Conservation (phyloP, 441 rosid species). For the Populus hybrid region DNA sequence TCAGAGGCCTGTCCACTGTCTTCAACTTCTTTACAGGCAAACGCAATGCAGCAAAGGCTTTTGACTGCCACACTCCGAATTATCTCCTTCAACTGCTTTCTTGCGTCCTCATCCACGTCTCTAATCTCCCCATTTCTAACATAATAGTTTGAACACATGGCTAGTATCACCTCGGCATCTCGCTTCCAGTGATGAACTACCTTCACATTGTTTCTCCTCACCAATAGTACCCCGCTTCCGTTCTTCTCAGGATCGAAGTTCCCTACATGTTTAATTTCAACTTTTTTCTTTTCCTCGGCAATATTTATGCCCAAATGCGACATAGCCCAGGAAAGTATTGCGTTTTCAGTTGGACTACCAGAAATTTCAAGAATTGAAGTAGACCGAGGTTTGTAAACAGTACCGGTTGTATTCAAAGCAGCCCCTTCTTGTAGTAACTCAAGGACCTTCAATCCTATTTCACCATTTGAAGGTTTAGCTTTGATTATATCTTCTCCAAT, state of each 20-base stretch:
- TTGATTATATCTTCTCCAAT: slow-evolving; percentile 23
- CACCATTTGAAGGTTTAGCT: not conserved
- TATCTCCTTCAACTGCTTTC: slow-evolving; percentile 7
- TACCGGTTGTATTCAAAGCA: no score
- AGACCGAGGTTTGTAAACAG: not conserved
- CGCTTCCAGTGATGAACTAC: slow-evolving; percentile 46
- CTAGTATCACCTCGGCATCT: slow-evolving; percentile 49
- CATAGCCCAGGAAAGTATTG: slow-evolving; percentile 45
- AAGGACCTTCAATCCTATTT: slow-evolving; percentile 8
- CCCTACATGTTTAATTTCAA: slow-evolving; percentile 33
- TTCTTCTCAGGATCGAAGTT: slow-evolving; percentile 42
- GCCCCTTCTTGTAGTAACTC: slow-evolving; percentile 26
- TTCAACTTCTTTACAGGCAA: slow-evolving; percentile 29
- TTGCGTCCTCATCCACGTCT: slow-evolving; percentile 26
- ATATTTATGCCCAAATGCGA: slow-evolving; percentile 26
- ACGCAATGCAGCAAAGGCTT: slow-evolving; percentile 49
- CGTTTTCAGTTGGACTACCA: slow-evolving; percentile 53
- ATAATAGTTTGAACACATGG: slow-evolving; percentile 22
- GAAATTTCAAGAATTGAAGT: slow-evolving; percentile 27
- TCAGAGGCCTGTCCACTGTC: not conserved
- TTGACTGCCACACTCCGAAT: slow-evolving; percentile 38
- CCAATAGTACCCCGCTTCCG: slow-evolving; percentile 34
- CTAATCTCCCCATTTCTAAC: slow-evolving; percentile 5
- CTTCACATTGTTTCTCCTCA: slow-evolving; percentile 20
- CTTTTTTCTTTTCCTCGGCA: slow-evolving; percentile 25